phyloP scores from a whole-genome alignment of 352 stramenopile species.

The Phytophthora crassamura region DNA sequence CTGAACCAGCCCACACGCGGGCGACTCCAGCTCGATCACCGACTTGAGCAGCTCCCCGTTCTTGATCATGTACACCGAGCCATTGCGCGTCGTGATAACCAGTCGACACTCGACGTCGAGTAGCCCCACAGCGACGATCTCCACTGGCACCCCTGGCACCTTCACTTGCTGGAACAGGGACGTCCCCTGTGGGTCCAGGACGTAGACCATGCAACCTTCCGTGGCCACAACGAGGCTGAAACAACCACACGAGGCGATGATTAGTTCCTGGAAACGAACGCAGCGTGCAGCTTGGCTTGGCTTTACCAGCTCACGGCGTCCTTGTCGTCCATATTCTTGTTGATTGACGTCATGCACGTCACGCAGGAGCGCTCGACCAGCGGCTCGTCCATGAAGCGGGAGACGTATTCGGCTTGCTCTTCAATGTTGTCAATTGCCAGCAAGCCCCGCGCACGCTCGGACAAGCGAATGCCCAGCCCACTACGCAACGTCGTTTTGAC shows the following conservation, averaged over 20 bases:
- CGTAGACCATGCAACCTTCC: constrained; percentile 80
- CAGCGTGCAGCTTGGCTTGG: too few species aligned
- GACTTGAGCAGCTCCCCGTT: constrained; percentile 88
- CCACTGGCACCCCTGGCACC: constrained; percentile 73
- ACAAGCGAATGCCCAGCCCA: constrained; percentile 68
- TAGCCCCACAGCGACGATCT: constrained; percentile 74
- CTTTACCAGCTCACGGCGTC: constrained; percentile 77
- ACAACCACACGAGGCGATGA: constrained; percentile 5
- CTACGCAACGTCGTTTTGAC: constrained; percentile 24
- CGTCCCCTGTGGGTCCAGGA: constrained; percentile 79
- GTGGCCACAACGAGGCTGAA: constrained; percentile 86
- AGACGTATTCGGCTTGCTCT: constrained; percentile 84
- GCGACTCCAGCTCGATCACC: constrained; percentile 89
- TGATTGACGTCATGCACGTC: constrained; percentile 90
- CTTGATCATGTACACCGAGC: constrained; percentile 91
- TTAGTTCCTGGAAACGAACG: background rate
- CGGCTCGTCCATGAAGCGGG: constrained; percentile 79
- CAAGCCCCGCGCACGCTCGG: constrained; percentile 71
- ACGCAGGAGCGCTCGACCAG: constrained; percentile 78
- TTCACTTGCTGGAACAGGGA: constrained; percentile 75
- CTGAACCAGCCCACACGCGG: constrained; percentile 75
- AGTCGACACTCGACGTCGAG: constrained; percentile 89
- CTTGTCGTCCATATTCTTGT: constrained; percentile 89
- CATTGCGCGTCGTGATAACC: constrained; percentile 86
- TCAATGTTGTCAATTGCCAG: constrained; percentile 86